A percentile compares a stretch with the other conserved stretches of the same genome.
Conservation (phyloP, 2,329 filamentous ascomycete species). For the Penicillium sp. region DNA sequence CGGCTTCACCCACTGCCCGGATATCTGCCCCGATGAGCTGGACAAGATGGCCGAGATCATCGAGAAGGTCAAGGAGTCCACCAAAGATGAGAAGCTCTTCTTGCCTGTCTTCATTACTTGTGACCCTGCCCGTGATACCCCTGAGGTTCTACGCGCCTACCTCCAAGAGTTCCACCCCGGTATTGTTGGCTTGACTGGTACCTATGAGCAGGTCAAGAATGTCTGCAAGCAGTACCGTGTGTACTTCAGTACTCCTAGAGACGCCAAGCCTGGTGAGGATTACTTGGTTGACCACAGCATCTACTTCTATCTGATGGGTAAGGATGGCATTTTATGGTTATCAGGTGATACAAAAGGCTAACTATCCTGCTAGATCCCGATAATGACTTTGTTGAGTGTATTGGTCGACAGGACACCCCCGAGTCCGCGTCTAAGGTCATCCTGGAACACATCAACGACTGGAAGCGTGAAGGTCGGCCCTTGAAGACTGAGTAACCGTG, state of each 20-base stretch:
- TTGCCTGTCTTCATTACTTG: slow-evolving; percentile 91
- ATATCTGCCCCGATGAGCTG: slow-evolving; percentile 98
- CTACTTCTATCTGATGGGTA: slow-evolving; percentile 97
- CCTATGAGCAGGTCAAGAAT: slow-evolving; percentile 89
- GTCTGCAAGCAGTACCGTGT: slow-evolving; percentile 95
- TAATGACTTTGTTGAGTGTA: slow-evolving; percentile 95
- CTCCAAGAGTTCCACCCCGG: slow-evolving; percentile 85
- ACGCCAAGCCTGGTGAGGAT: slow-evolving; percentile 90
- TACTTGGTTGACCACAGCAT: slow-evolving; percentile 99
- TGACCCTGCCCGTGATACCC: slow-evolving; percentile 88
- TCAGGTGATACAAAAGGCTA: not conserved
- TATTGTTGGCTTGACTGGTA: slow-evolving; percentile 86
- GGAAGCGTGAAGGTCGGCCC: slow-evolving; percentile 57
- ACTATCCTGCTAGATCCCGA: slow-evolving; percentile 69
- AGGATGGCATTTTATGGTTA: slow-evolving; percentile 22
- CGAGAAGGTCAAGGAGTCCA: slow-evolving; percentile 59
- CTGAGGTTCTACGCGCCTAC: slow-evolving; percentile 80
- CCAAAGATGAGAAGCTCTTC: slow-evolving; percentile 49
- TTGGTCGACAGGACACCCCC: slow-evolving; percentile 91
- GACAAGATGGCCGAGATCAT: slow-evolving; percentile 99
- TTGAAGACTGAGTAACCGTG: slow-evolving; percentile 46
- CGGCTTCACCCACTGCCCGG: slow-evolving; percentile 95
- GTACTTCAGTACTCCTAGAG: slow-evolving; percentile 89
- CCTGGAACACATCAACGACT: slow-evolving; percentile 78
- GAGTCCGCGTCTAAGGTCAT: slow-evolving; percentile 83